Evolutionary conservation across 768 basidiomycete species (phyloP), one percentile per base, ranked within the genome.

Genomic region (Suillus subaureus): DNA sequence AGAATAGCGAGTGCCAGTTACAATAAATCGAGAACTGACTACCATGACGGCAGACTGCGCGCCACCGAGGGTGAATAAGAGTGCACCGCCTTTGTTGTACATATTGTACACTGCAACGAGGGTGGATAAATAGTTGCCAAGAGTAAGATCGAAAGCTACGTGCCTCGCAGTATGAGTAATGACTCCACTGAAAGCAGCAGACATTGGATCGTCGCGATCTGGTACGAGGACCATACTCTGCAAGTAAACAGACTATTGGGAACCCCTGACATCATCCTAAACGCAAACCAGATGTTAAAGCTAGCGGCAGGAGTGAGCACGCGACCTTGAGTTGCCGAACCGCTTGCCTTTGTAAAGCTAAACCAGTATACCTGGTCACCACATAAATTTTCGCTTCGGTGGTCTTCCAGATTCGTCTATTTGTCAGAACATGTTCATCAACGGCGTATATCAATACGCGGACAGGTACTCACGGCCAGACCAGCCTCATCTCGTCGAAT

Each of bases 401-500:
- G 2, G 15, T 9, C 23, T 39, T 58, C 56, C 23, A 7, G 26
- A 58, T 6, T 6, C 15, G 15, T 37, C 56, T 58, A 15, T 26
- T 58, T 8, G 15, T 23, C 37, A 11, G 16, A 23, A 39, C 12
- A 35, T 58, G 37, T 7, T 63, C 9, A 11, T 26, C 12, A 9
- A 28, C 11, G 1, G 18, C 16, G 12, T 63, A 23, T 16, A 37
- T 26, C 23, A 61, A 63, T 21, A 13, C 18, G 5, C 11, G 1
- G 31, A 6, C 8, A 28, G n/a, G 1, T 6, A 67, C 73, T 69
- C 39, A 74, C 72, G 72, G 66, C 72, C 72, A 74, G n/a, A 74
- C 40, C 12, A 57, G 3, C 43, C 64, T 67, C 15, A 51, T 11
- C 49, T 74, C 73, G 7, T 71, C 69, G 4, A 62, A 56, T 1